Evolutionary conservation across 2,329 filamentous ascomycete genomes (phyloP), one percentile per base, ranked within the genome.

Genomic region (Huntiella decipiens): DNA sequence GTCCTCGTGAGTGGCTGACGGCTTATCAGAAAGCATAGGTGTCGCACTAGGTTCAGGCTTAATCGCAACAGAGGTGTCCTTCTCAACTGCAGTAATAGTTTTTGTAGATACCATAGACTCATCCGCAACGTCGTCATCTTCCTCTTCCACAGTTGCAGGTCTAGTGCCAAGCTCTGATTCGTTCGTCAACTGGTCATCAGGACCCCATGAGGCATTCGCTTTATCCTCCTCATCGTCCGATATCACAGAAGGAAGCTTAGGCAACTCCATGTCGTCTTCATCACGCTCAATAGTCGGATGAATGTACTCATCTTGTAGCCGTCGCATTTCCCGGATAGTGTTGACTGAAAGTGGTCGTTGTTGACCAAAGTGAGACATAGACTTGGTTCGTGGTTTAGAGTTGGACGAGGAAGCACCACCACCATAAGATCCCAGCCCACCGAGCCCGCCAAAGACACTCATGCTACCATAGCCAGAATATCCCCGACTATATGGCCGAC

Each of bases 161-260:
- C 38, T 12, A 19, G 22, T 35, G n/a, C 35, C 44, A 37, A 15
- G 38, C 4, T 47, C 47, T 1, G 34, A 44, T 22, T 51, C 50
- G 13, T 45, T n/a, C 8, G 38, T 31, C 19, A 49, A 36, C 28
- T 51, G 47, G 13, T 51, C 50, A 5, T 51, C 50, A 2, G 47
- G 42, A 3, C 44, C 48, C 44, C 46, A 49, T 4, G 31, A 40
- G 17, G 32, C 11, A 36, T 38, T 13, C n/a, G 11, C 10, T 22
- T 12, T 17, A 31, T 41, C n/a, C 34, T 43, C 17, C 6, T 45
- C 38, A 3, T 28, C 22, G 22, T 28, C 22, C 22, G 22, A 28
- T 28, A 28, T 28, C 22, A 28, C 22, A 32, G 31, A 32, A 4
- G 49, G 40, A 7, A 43, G 28, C 17, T 19, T 28, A n/a, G 39